A percentile compares a stretch with the other conserved stretches of the same genome.
These are phyloP conservation scores for Hyparrhenia diplandra DNA, from an alignment of 176 grass and related monocot species.

Conservation along the genomic window DNA sequence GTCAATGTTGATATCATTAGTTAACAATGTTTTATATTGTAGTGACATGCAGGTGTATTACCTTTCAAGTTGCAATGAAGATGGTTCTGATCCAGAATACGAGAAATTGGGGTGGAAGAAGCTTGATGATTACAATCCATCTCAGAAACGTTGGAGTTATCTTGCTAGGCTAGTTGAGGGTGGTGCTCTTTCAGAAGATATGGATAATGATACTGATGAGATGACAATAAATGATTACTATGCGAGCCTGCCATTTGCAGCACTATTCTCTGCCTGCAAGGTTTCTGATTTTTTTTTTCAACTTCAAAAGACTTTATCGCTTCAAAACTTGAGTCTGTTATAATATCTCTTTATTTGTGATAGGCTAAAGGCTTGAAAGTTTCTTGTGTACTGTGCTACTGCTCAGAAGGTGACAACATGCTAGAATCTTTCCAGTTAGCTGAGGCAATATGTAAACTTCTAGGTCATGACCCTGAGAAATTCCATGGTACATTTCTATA, in stretches of 20 bases:
- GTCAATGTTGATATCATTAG: background rate
- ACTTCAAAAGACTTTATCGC: conserved; percentile 1
- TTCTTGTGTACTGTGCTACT: conserved; percentile 84
- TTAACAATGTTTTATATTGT: conserved; percentile 16
- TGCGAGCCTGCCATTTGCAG: conserved; percentile 67
- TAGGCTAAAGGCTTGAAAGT: conserved; percentile 84
- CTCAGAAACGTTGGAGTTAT: conserved; percentile 58
- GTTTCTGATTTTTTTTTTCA: conserved; percentile 48
- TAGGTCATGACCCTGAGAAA: conserved; percentile 54
- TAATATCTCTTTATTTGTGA: conserved; percentile 5
- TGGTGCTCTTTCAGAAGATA: conserved; percentile 48
- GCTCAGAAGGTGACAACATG: conserved; percentile 95
- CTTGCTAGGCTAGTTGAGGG: conserved; percentile 56
- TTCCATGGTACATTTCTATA: conserved; percentile 57
- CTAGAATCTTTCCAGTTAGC: conserved; percentile 88
- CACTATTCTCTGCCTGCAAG: conserved; percentile 64
- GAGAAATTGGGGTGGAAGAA: conserved; percentile 84
- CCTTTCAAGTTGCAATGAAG: conserved; percentile 61
- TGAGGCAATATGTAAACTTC: conserved; percentile 62
- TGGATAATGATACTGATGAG: conserved; percentile 45
- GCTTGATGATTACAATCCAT: conserved; percentile 74
- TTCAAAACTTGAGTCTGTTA: background rate
- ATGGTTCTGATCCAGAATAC: conserved; percentile 70
- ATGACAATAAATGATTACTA: conserved; percentile 61
- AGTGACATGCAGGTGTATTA: conserved; percentile 85